Percentiles rank a stretch among this genome's conserved stretches.
Conservation (phyloP, 2,329 filamentous ascomycete species). For the Aspergillus sp. region DNA sequence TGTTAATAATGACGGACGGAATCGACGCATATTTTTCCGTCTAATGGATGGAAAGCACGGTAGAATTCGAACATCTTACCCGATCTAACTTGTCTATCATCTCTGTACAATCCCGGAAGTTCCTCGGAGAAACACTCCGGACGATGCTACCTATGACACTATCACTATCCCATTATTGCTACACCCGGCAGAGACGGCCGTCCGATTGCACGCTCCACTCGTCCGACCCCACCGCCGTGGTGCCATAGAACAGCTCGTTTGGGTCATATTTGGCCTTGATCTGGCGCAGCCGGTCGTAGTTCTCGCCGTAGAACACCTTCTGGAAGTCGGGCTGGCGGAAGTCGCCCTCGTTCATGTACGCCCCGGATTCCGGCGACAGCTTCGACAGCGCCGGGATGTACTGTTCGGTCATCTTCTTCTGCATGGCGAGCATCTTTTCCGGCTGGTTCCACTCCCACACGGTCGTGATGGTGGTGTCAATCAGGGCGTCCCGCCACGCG, state of each 20-base stretch:
- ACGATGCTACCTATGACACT: not conserved
- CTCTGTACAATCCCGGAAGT: not conserved
- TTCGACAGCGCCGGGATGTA: slow-evolving; percentile 35
- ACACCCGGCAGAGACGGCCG: slow-evolving; percentile 39
- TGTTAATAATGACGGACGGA: too few species aligned
- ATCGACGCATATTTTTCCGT: not conserved
- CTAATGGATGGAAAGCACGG: not conserved
- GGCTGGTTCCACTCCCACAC: slow-evolving; percentile 37
- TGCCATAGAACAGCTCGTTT: slow-evolving; percentile 38
- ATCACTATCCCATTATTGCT: not conserved
- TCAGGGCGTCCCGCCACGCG: slow-evolving; percentile 45
- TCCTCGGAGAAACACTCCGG: not conserved
- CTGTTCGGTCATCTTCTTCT: slow-evolving; percentile 39
- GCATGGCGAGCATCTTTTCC: slow-evolving; percentile 31
- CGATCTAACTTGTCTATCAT: too few species aligned
- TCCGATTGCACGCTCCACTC: slow-evolving; percentile 38
- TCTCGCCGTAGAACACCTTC: slow-evolving; percentile 41
- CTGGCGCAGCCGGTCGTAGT: slow-evolving; percentile 33
- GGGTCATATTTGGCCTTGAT: slow-evolving; percentile 46
- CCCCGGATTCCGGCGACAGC: slow-evolving; percentile 36
- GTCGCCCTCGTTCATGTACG: slow-evolving; percentile 45
- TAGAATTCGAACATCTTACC: too few species aligned
- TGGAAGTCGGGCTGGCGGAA: slow-evolving; percentile 42
- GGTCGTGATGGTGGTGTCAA: slow-evolving; percentile 32
- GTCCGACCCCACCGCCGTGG: slow-evolving; percentile 53